phyloP scores from a whole-genome alignment of 2,329 filamentous ascomycete species.

The Domatiomyces catenatus region DNA sequence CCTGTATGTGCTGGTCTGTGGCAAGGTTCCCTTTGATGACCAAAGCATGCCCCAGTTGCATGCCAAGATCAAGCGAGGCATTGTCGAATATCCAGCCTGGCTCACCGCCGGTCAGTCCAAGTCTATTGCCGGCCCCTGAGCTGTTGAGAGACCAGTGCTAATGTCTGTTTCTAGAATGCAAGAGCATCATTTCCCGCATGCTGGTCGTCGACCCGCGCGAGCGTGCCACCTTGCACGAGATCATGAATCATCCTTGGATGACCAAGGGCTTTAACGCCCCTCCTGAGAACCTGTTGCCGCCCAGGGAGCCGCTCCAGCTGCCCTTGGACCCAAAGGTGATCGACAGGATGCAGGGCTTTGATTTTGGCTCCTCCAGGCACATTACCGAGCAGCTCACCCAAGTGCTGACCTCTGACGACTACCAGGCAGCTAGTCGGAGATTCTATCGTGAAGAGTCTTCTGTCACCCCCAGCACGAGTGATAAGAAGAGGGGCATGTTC shows the following conservation, averaged over 20 bases:
- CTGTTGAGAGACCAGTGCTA: slow-evolving; percentile 19
- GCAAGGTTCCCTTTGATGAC: slow-evolving; percentile 96
- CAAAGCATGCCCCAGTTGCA: slow-evolving; percentile 98
- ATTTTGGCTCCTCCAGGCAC: slow-evolving; percentile 75
- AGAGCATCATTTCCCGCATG: slow-evolving; percentile 84
- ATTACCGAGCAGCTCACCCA: slow-evolving; percentile 70
- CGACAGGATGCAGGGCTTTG: slow-evolving; percentile 92
- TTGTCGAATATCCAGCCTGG: slow-evolving; percentile 91
- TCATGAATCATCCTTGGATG: slow-evolving; percentile 94
- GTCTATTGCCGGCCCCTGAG: slow-evolving; percentile 5
- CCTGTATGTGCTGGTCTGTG: slow-evolving; percentile 88
- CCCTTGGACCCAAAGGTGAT: slow-evolving; percentile 73
- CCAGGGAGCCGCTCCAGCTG: slow-evolving; percentile 67
- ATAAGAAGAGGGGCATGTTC: slow-evolving; percentile 81
- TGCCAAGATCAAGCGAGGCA: slow-evolving; percentile 94
- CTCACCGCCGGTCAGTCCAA: slow-evolving; percentile 60
- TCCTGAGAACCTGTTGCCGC: slow-evolving; percentile 77
- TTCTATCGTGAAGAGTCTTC: slow-evolving; percentile 51
- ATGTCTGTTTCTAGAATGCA: slow-evolving; percentile 55
- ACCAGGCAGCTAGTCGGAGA: slow-evolving; percentile 65
- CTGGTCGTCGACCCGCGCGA: slow-evolving; percentile 83
- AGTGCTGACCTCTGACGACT: slow-evolving; percentile 85
- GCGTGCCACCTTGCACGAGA: slow-evolving; percentile 73
- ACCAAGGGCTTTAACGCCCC: slow-evolving; percentile 73
- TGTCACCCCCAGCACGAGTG: slow-evolving; percentile 44